phyloP scores from a whole-genome alignment of 2,329 filamentous ascomycete genomes.

The Fusarium acutatum region DNA sequence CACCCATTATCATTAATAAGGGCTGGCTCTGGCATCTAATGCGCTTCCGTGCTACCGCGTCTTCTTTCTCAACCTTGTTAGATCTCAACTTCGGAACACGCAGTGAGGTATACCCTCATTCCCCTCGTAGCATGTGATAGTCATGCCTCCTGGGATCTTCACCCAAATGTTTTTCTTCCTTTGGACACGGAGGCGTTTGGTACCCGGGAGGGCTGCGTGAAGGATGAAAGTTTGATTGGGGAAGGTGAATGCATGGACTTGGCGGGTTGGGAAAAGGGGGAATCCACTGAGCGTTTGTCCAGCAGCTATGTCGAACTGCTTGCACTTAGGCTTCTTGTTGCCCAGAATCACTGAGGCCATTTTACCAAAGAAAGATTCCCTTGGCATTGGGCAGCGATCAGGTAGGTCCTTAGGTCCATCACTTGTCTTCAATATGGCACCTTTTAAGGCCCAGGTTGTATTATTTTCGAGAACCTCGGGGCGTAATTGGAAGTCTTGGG shows the following conservation, averaged over 20 bases:
- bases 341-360: rapidly evolving
- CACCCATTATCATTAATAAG: neutral
- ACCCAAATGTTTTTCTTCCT: neutral
- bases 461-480: neutral
- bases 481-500: neutral
- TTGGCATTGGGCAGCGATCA: neutral
- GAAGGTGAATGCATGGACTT: neutral
- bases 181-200: no score
- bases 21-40: neutral
- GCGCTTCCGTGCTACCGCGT: neutral
- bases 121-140: neutral
- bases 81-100: neutral
- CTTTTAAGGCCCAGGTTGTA: neutral
- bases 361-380: neutral
- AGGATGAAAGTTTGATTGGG: neutral
- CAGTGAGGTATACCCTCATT: neutral
- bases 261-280: neutral
- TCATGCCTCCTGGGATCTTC: neutral
- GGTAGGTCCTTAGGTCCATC: neutral
- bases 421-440: neutral
- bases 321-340: neutral
- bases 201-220: neutral
- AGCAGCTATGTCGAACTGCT: neutral
- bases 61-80: neutral
- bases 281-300: neutral